Percentiles rank a stretch among this genome's conserved stretches.
Evolutionary conservation across 495 filamentous ascomycete species (phyloP).

Genomic region (Hypoxylon perforatum): DNA sequence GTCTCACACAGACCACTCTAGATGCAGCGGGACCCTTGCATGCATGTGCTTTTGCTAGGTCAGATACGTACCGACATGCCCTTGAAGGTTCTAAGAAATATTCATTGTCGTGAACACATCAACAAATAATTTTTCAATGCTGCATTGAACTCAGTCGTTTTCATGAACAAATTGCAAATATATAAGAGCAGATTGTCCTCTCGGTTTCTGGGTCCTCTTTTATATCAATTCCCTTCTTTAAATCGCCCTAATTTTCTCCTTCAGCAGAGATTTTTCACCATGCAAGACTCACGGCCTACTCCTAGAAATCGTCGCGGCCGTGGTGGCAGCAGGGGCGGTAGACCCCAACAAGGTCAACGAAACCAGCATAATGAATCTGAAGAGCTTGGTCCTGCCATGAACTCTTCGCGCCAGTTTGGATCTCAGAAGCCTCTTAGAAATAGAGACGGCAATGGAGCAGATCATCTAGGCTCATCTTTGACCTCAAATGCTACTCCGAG

Average conservation of each 20-base stretch:
- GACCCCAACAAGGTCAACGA: not conserved
- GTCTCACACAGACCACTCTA: not conserved
- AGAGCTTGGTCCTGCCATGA: not conserved
- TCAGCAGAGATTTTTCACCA: constrained; percentile 7
- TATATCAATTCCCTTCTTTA: not conserved
- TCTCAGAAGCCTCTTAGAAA: not conserved
- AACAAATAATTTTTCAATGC: not conserved
- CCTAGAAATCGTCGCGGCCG: not conserved
- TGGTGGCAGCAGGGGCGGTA: not conserved
- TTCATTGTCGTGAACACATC: not conserved
- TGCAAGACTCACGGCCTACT: constrained; percentile 17
- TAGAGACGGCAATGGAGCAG: not conserved
- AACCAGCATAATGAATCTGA: not conserved
- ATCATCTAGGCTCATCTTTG: not conserved
- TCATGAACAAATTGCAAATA: not conserved
- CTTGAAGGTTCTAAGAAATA: no score
- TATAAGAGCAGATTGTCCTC: not conserved
- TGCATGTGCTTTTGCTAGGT: not conserved
- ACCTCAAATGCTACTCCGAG: constrained; percentile 1
- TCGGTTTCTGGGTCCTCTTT: not conserved
- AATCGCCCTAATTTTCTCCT: not conserved
- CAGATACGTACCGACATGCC: not conserved
- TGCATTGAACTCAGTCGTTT: no score
- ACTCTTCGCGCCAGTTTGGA: not conserved
- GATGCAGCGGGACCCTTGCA: no score